phyloP scores from a whole-genome alignment of 768 basidiomycete genomes.

The Tulasnella sp. region DNA sequence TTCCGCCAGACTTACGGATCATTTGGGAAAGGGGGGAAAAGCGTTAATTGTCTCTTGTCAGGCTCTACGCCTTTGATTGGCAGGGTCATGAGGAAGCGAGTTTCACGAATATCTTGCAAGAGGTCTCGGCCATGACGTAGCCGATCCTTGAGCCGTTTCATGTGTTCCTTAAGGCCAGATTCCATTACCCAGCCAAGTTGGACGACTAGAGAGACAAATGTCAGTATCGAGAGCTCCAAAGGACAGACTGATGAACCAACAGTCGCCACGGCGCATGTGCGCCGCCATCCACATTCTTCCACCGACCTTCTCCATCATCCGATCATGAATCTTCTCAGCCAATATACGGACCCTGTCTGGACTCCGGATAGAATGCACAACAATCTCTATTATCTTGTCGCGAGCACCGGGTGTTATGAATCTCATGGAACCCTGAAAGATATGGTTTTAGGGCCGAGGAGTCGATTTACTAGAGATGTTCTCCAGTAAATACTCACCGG shows the following conservation, averaged over 20 bases:
- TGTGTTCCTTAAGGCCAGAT: background rate
- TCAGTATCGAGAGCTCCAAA: background rate
- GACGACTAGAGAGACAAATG: background rate
- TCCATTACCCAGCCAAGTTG: background rate
- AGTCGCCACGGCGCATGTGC: slow-evolving; percentile 15
- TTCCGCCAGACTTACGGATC: too few species aligned
- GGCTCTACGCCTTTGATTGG: too few species aligned
- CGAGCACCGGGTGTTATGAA: too few species aligned
- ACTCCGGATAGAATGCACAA: slow-evolving; percentile 1
- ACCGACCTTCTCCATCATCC: slow-evolving; percentile 5
- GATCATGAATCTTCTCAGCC: background rate
- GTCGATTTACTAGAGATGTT: background rate
- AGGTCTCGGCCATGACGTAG: slow-evolving; percentile 2
- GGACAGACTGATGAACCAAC: background rate
- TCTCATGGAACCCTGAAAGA: too few species aligned
- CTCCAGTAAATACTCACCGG: slow-evolving; percentile 1
- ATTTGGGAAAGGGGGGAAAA: too few species aligned
- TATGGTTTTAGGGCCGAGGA: too few species aligned
- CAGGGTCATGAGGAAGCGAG: background rate
- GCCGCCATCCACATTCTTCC: slow-evolving; percentile 11
- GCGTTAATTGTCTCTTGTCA: too few species aligned
- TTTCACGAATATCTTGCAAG: background rate
- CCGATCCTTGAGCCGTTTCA: background rate
- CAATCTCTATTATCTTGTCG: background rate
- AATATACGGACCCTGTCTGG: slow-evolving; percentile 4